Evolutionary conservation across 768 basidiomycete genomes (phyloP), one percentile per base, ranked within the genome.

Genomic region (Auricularia sp.): DNA sequence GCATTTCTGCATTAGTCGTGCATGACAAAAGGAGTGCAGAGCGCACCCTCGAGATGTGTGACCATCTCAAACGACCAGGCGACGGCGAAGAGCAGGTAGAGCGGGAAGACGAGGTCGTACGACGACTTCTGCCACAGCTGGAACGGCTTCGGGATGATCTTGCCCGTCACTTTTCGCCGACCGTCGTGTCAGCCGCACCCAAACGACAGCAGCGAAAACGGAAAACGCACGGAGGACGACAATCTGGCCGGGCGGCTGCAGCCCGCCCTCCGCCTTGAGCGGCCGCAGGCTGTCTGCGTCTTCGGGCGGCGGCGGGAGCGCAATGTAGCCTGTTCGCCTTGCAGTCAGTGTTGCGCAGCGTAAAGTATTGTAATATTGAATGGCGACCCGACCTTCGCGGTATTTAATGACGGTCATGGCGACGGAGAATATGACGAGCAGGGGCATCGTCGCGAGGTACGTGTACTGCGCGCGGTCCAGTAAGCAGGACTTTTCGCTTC

Each of bases 11-110:
- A 29, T 29, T 29, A 29, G 29, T 29, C 29, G 29, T 29, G 29
- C 24, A 29, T 29, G 24, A 1, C 24, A 2, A 2, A 29, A 2
- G 24, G 24, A 29, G 1, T 29, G 24, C 24, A 29, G 1, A 29
- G 24, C 70, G 39, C 69, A 85, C 89, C 89, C 85, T 93, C 90
- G 35, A 92, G 81, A 74, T 92, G 90, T 1, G 91, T 90, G 44
- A 89, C 80, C 90, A 90, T 74, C 75, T 93, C 91, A 54, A 92
- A 80, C 8, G 83, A 82, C 90, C 91, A 93, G 4, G 80, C 89
- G 21, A 84, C 68, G 73, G 88, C 88, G 64, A 93, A 79, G 2
- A 88, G 71, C 68, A 93, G 85, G 65, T 85, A 82, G 21, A 92
- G 78, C 0, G 88, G 89, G 14, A 91, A 77, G 24, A 93, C 72